phyloP scores from a whole-genome alignment of 495 filamentous ascomycete genomes.

The Penicillium coffeae region DNA sequence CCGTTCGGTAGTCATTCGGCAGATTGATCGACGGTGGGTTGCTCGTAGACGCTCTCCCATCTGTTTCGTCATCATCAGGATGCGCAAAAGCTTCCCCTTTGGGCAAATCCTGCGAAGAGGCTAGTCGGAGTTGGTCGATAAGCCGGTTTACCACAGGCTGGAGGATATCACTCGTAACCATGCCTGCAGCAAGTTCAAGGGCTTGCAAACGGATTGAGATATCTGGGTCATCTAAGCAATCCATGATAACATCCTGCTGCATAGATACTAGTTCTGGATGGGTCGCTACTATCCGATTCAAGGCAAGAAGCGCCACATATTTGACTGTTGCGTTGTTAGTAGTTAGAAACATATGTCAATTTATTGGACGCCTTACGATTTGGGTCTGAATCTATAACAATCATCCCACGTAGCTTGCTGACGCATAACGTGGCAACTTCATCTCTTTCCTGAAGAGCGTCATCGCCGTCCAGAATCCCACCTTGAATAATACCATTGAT shows the following conservation, averaged over 20 bases:
- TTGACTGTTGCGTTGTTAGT: conserved; percentile 65
- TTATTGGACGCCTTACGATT: conserved; percentile 59
- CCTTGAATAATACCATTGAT: conserved; percentile 98
- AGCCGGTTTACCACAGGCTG: conserved; percentile 79
- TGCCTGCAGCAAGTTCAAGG: conserved; percentile 82
- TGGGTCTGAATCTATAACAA: conserved; percentile 85
- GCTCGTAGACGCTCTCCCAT: conserved; percentile 3
- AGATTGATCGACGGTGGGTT: conserved; percentile 38
- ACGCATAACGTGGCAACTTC: conserved; percentile 94
- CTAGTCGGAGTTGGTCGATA: conserved; percentile 69
- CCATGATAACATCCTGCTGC: conserved; percentile 92
- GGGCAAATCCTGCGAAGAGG: conserved; percentile 17
- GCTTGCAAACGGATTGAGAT: conserved; percentile 95
- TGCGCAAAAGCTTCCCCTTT: background rate
- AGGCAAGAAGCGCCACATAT: conserved; percentile 93
- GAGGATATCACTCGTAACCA: conserved; percentile 83
- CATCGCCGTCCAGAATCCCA: conserved; percentile 78
- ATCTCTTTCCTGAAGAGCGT: conserved; percentile 73
- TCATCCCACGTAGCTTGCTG: conserved; percentile 87
- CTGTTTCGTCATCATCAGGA: conserved; percentile 1
- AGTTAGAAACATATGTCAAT: background rate
- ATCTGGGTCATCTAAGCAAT: conserved; percentile 92
- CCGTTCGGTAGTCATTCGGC: conserved; percentile 76
- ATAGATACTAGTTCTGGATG: conserved; percentile 82
- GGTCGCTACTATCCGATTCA: conserved; percentile 86